Conservation (phyloP, 148 eudicot species). For the Vaccinium macrocarpon region DNA sequence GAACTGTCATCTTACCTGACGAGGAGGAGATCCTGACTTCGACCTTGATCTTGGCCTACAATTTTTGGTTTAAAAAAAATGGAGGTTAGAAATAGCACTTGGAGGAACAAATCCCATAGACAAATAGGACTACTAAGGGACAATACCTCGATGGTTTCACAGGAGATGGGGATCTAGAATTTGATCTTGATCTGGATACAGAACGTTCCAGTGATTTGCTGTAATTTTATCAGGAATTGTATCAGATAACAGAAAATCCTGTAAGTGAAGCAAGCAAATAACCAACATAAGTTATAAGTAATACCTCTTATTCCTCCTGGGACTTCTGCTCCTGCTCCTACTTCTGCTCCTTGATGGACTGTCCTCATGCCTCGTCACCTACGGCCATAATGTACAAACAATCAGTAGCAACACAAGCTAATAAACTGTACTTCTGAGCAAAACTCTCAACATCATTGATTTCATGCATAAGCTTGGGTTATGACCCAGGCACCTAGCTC, state of each 20-base stretch:
- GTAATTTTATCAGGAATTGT: slow-evolving; percentile 19
- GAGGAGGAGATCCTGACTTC: slow-evolving; percentile 28
- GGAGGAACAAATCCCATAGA: neutral
- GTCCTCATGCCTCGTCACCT: slow-evolving; percentile 68
- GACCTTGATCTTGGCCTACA: slow-evolving; percentile 31
- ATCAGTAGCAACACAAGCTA: neutral
- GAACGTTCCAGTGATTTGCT: slow-evolving; percentile 69
- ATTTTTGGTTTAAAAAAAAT: neutral
- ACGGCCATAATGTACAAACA: neutral
- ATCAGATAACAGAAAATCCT: slow-evolving; percentile 10
- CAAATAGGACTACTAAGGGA: neutral
- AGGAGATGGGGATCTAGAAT: slow-evolving; percentile 79
- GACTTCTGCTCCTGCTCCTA: slow-evolving; percentile 49
- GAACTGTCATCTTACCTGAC: slow-evolving; percentile 17
- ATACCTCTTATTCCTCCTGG: slow-evolving; percentile 68
- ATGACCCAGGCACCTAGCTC: neutral
- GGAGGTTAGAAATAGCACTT: neutral
- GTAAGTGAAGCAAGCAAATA: neutral
- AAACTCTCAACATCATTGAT: neutral
- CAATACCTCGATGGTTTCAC: slow-evolving; percentile 64
- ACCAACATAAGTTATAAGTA: slow-evolving; percentile 12
- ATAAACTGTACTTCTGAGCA: neutral
- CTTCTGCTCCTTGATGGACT: slow-evolving; percentile 76
- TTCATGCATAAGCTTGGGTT: neutral
- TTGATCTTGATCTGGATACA: slow-evolving; percentile 63